Evolutionary conservation across 768 basidiomycete genomes (phyloP).

Genomic region (Leccinum disarticulatum): DNA sequence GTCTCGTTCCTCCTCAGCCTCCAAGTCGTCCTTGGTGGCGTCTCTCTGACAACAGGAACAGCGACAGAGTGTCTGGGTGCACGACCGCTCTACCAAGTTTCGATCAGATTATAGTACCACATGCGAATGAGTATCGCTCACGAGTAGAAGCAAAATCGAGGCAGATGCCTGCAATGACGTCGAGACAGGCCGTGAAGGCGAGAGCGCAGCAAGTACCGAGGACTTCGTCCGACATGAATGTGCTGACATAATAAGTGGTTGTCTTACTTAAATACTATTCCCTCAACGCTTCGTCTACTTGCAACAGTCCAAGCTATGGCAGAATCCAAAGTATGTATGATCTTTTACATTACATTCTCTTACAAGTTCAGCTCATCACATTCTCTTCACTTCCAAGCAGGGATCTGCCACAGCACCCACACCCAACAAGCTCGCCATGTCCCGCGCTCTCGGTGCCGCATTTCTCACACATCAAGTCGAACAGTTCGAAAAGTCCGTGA

Average conservation of each 20-base stretch:
- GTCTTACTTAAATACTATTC: not conserved
- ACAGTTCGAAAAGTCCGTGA: conserved; percentile 80
- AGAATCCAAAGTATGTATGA: conserved; percentile 22
- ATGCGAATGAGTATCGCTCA: conserved; percentile 6
- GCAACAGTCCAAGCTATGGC: conserved; percentile 8
- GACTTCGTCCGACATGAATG: conserved; percentile 21
- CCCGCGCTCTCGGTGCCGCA: conserved; percentile 81
- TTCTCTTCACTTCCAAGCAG: conserved; percentile 4
- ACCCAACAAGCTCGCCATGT: conserved; percentile 74
- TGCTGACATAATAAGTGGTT: not conserved
- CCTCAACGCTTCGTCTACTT: too few relatives aligned
- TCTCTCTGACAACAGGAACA: conserved; percentile 16
- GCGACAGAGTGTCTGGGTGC: conserved; percentile 26
- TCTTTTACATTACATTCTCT: too few relatives aligned
- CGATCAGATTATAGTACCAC: not conserved
- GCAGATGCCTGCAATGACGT: conserved; percentile 25
- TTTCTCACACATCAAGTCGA: conserved; percentile 88
- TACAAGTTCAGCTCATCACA: not conserved
- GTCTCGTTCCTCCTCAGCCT: conserved; percentile 14
- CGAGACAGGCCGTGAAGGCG: conserved; percentile 17
- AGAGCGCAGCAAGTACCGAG: conserved; percentile 24
- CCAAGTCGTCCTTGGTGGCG: conserved; percentile 5
- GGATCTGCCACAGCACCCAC: conserved; percentile 28
- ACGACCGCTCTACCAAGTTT: conserved; percentile 16
- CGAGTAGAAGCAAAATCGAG: conserved; percentile 23